Base-by-base conservation (phyloP, 805 yeast genomes). In the Debaryomyces hansenii region DNA sequence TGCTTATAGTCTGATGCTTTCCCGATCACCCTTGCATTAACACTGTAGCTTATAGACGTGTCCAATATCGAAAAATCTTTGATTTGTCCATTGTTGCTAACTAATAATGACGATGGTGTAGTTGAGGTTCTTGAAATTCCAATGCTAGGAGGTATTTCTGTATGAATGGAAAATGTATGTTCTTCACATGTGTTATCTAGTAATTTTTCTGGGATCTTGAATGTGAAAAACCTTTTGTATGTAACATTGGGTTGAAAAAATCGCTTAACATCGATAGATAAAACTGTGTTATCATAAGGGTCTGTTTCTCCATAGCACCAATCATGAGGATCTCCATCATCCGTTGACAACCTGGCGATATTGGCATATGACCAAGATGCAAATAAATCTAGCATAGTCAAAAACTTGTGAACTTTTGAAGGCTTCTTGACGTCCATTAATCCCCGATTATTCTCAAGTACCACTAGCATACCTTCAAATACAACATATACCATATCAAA, bases 231-330 rank as follows among this genome's bases (percentile, higher is more conserved):
- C 27, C 77, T 60, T 50, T 72, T 72, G 50, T 72, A 72, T 4
- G 69, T 70, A 20, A 63, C 57, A 12, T 60, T 56, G 1, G 77
- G 76, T 51, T 68, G 61, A 44, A 72, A 69, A 18, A 56, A 53
- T 16, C 73, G 56, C 49, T 66, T 66, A 20, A 71, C 64, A 44
- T 62, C 74, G 39, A 72, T 58, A 1, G 76, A 53, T 10, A 72
- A 55, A 4, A 53, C 43, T 0, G 76, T 61, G 47, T 63, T 59
- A 52, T 72, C 77, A 43, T 55, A 59, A 3, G 77, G 75, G 47
- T 72, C 77, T 0, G 66, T 66, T 46, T 72, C 77, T 1, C 76
- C 75, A 24, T 62, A 69, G 52, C 78, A 72, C 78, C 78, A 72
- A 58, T 67, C 74, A 51, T 66, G 69, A 10, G 74, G 74, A 45